Evolutionary conservation across 2,329 filamentous ascomycete species (phyloP).

Genomic region (Aspergillus pseudonomiae): DNA sequence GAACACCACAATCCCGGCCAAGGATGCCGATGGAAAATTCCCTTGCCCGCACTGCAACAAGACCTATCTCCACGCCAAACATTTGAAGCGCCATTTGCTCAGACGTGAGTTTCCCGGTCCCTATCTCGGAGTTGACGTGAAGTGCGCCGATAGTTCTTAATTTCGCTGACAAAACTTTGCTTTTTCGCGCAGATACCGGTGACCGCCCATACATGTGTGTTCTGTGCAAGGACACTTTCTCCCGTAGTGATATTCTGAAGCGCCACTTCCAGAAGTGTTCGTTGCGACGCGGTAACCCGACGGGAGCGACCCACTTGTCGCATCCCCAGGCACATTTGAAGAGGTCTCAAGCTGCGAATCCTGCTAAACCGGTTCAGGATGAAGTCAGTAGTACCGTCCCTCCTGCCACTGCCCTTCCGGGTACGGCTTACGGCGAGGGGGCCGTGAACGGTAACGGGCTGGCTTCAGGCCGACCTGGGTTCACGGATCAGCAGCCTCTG

Average conservation of each 20-base stretch:
- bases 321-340: slow-evolving; percentile 89
- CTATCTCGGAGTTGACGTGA: not conserved
- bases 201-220: slow-evolving; percentile 98
- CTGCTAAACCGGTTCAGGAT: slow-evolving; percentile 47
- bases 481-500: slow-evolving; percentile 46
- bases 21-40: slow-evolving; percentile 97
- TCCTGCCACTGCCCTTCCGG: slow-evolving; percentile 47
- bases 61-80: slow-evolving; percentile 96
- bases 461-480: slow-evolving; percentile 41
- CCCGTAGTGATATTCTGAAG: slow-evolving; percentile 95
- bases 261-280: slow-evolving; percentile 99
- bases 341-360: slow-evolving; percentile 59
- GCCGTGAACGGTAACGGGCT: slow-evolving; percentile 47
- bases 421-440: slow-evolving; percentile 46
- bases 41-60: slow-evolving; percentile 98
- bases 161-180: slow-evolving; percentile 29
- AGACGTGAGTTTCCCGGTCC: slow-evolving; percentile 72
- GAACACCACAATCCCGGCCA: slow-evolving; percentile 82
- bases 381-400: slow-evolving; percentile 49
- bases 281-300: slow-evolving; percentile 91
- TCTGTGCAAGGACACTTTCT: slow-evolving; percentile 96
- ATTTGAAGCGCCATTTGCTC: slow-evolving; percentile 92
- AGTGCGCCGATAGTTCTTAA: not conserved
- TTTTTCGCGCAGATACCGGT: slow-evolving; percentile 73
- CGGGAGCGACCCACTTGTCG: slow-evolving; percentile 89